Evolutionary conservation across 2,329 filamentous ascomycete species (phyloP).

Genomic region (Colletotrichum tofieldiae): DNA sequence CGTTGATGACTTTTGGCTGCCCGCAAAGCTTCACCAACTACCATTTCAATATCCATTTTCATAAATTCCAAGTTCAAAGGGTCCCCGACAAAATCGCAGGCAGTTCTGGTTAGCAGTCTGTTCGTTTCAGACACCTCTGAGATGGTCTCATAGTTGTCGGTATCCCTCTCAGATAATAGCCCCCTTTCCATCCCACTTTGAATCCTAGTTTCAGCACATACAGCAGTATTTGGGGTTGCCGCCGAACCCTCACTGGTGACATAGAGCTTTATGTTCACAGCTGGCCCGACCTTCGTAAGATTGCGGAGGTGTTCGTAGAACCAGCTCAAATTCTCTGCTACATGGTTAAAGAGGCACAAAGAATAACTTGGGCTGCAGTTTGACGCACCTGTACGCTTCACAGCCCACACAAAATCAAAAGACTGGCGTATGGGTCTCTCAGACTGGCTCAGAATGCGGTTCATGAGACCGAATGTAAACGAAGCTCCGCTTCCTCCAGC

Average conservation of each 20-base stretch:
- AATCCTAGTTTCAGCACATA: too few species aligned
- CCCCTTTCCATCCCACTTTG: neutral
- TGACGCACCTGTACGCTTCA: conserved; percentile 11
- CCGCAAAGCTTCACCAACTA: neutral
- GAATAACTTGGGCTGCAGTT: neutral
- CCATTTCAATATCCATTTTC: conserved; percentile 12
- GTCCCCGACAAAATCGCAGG: neutral
- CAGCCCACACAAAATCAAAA: conserved; percentile 26
- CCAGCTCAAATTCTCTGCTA: neutral
- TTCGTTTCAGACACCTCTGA: neutral
- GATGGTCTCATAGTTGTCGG: neutral
- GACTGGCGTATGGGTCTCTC: conserved; percentile 1
- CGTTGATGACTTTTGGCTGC: neutral
- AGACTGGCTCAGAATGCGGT: conserved; percentile 9
- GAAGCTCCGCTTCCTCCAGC: conserved; percentile 47
- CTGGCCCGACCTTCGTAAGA: neutral
- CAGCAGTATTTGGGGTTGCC: neutral
- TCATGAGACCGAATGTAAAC: conserved; percentile 46
- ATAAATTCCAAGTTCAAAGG: neutral
- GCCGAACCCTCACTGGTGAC: neutral
- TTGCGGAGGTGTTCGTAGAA: neutral
- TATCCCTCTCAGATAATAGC: neutral
- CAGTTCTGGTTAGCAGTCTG: neutral
- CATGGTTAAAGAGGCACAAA: neutral
- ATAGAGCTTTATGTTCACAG: neutral